Evolutionary conservation across 768 basidiomycete genomes (phyloP).

Genomic region (Pluteus cervinus): DNA sequence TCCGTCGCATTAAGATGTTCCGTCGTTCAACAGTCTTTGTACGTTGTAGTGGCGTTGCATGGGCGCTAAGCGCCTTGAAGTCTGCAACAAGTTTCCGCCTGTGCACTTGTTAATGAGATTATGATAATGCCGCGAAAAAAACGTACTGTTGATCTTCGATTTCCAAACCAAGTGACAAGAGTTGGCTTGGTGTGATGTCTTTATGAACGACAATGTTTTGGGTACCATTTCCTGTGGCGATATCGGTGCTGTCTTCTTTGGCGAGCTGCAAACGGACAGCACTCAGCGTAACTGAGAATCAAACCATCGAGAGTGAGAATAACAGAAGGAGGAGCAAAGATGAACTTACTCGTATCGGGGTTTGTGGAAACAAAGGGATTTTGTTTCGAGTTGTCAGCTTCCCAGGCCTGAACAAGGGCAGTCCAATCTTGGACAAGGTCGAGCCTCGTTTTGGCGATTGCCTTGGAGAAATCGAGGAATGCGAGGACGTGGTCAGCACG

Average conservation of each 20-base stretch:
- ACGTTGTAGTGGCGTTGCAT: constrained; percentile 22
- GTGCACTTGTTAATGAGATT: no score
- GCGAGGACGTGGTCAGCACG: constrained; percentile 5
- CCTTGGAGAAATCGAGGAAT: constrained; percentile 9
- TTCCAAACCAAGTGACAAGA: constrained; percentile 23
- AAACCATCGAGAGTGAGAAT: background rate
- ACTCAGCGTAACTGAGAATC: constrained; percentile 7
- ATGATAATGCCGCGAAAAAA: background rate
- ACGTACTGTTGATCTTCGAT: constrained; percentile 28
- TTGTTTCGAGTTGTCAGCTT: constrained; percentile 10
- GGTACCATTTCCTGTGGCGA: background rate
- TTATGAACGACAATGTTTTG: no score
- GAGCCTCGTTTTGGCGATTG: background rate
- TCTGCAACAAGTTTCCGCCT: constrained; percentile 14
- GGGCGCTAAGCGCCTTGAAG: constrained; percentile 8
- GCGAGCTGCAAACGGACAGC: constrained; percentile 17
- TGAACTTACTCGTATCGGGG: constrained; percentile 3
- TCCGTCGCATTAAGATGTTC: constrained; percentile 14
- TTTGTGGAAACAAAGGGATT: constrained; percentile 16
- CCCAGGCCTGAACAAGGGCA: constrained; percentile 13
- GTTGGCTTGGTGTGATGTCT: constrained; percentile 14
- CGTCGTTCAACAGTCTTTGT: constrained; percentile 20
- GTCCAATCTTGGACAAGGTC: constrained; percentile 12
- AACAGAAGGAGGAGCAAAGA: background rate
- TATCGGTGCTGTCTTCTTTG: constrained; percentile 13